Percentiles rank a stretch among this genome's conserved stretches.
Conservation (phyloP, 805 yeast species). For the Danielia oregonensis region DNA sequence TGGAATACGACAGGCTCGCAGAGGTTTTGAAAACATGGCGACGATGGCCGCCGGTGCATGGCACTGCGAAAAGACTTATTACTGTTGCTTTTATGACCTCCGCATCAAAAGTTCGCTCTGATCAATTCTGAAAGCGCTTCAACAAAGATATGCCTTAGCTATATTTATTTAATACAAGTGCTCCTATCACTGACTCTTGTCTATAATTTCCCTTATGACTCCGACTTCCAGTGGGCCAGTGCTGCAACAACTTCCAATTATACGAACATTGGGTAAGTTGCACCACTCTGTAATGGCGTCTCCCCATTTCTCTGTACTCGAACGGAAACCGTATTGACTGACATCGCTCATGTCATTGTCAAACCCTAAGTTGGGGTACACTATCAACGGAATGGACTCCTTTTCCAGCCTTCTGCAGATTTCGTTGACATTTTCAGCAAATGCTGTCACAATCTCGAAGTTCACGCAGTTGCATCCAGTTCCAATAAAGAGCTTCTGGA, state of each 20-base stretch:
- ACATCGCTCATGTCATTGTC: conserved; percentile 46
- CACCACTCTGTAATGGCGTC: conserved; percentile 39
- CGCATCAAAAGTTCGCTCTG: too few species aligned
- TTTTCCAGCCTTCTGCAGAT: conserved; percentile 8
- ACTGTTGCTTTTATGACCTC: too few species aligned
- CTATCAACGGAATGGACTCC: conserved; percentile 39
- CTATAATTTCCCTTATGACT: conserved; percentile 1
- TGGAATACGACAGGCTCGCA: too few species aligned
- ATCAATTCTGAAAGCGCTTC: too few species aligned
- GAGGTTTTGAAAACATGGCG: too few species aligned
- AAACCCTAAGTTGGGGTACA: conserved; percentile 79
- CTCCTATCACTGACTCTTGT: neutral
- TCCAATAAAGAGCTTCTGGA: conserved; percentile 34
- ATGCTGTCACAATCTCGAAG: conserved; percentile 35
- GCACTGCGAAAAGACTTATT: too few species aligned
- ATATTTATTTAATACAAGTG: neutral
- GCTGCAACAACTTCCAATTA: conserved; percentile 75
- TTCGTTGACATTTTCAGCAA: conserved; percentile 33
- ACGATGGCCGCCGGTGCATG: too few species aligned
- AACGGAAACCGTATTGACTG: conserved; percentile 21
- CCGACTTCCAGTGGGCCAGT: conserved; percentile 50
- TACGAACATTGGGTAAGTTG: conserved; percentile 35
- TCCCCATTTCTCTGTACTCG: conserved; percentile 31
- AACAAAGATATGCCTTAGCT: too few species aligned
- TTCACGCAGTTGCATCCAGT: conserved; percentile 72